These are phyloP conservation scores for Eleusine indica DNA, from an alignment of 176 grass and related monocot genomes.

Conservation along the genomic window DNA sequence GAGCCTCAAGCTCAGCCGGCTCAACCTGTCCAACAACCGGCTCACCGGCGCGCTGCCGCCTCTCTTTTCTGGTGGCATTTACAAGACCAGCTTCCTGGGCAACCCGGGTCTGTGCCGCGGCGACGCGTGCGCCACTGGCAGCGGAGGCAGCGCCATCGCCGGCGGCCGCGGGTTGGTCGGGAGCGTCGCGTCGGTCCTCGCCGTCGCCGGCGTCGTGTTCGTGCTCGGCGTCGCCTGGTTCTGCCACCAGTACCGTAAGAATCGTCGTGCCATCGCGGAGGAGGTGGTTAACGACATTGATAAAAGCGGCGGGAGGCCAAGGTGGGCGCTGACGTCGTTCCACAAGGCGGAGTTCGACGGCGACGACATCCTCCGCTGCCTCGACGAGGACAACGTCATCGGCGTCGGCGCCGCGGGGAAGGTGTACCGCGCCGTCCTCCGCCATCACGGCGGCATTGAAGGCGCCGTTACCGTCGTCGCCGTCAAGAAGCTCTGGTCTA, in stretches of 20 bases:
- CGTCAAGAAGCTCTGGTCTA: slow-evolving; percentile 72
- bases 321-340: slow-evolving; percentile 87
- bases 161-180: background rate
- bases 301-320: slow-evolving; percentile 33
- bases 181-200: slow-evolving; percentile 16
- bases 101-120: slow-evolving; percentile 67
- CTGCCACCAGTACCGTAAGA: slow-evolving; percentile 56
- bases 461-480: slow-evolving; percentile 37
- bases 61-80: slow-evolving; percentile 51
- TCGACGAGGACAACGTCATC: slow-evolving; percentile 75
- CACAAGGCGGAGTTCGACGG: slow-evolving; percentile 84
- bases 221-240: slow-evolving; percentile 63
- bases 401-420: slow-evolving; percentile 75
- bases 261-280: background rate
- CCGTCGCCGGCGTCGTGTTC: slow-evolving; percentile 45
- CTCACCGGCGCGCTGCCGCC: slow-evolving; percentile 69
- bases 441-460: slow-evolving; percentile 37
- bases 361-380: slow-evolving; percentile 71
- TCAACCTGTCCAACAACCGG: slow-evolving; percentile 82
- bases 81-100: slow-evolving; percentile 66
- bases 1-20: slow-evolving; percentile 82
- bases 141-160: slow-evolving; percentile 41
- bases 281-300: background rate
- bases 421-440: slow-evolving; percentile 79
- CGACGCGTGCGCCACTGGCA: slow-evolving; percentile 33